Percentiles rank a stretch among this genome's conserved stretches.
These are phyloP conservation scores for Centrapalus pauciflorus DNA, from an alignment of 129 eudicot genomes.

Conservation along the genomic window DNA sequence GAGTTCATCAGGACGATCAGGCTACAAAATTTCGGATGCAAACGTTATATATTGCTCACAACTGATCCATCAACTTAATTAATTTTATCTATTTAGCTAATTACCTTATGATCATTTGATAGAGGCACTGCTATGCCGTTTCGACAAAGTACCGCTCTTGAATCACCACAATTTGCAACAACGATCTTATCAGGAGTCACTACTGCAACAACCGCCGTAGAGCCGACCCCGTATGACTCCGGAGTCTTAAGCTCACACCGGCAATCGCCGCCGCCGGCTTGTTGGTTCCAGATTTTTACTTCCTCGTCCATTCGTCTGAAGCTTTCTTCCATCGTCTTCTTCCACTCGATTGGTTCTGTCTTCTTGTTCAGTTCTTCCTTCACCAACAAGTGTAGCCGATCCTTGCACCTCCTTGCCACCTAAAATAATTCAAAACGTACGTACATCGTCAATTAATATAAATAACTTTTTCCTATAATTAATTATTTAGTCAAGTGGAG, in stretches of 20 bases:
- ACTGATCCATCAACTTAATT: too few relatives aligned
- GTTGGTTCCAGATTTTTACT: conserved; percentile 27
- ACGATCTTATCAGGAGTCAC: conserved; percentile 36
- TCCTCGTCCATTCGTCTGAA: conserved; percentile 47
- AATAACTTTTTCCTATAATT: too few relatives aligned
- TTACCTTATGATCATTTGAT: conserved; percentile 58
- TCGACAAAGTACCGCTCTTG: conserved; percentile 49
- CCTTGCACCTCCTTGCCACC: conserved; percentile 40
- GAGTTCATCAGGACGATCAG: conserved; percentile 61
- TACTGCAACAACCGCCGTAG: conserved; percentile 53
- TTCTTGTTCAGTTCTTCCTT: conserved; percentile 20
- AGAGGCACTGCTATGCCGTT: conserved; percentile 46
- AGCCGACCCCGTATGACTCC: conserved; percentile 45
- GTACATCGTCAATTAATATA: neutral
- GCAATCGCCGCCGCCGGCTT: conserved; percentile 21
- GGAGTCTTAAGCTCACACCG: conserved; percentile 39
- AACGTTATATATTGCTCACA: too few relatives aligned
- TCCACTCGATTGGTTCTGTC: conserved; percentile 34
- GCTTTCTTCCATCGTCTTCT: conserved; percentile 31
- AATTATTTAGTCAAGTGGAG: too few relatives aligned
- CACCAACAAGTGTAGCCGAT: conserved; percentile 42
- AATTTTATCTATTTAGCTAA: too few relatives aligned
- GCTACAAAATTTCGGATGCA: conserved; percentile 27
- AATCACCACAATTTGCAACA: conserved; percentile 68
- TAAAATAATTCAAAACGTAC: conserved; percentile 5